Evolutionary conservation across 2,329 filamentous ascomycete genomes (phyloP).

Genomic region (Tolypocladium guangdongense): DNA sequence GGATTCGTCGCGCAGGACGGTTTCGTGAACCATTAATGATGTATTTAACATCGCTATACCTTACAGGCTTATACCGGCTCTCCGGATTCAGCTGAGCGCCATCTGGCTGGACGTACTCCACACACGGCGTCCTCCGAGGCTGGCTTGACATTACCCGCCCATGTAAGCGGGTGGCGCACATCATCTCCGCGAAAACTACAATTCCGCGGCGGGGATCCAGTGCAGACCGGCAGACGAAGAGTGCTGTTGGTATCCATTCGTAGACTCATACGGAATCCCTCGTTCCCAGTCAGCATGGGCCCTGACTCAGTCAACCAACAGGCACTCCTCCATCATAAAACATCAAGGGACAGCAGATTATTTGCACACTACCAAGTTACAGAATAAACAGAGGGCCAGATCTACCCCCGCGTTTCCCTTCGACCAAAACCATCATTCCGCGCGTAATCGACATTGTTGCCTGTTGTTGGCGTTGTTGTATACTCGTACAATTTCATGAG

Average conservation of each 20-base stretch:
- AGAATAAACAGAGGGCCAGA: neutral
- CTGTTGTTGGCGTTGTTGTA: neutral
- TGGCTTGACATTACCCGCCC: neutral
- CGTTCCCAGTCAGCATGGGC: neutral
- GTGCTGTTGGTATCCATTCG: neutral
- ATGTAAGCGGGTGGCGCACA: neutral
- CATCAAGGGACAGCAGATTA: neutral
- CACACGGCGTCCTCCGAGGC: neutral
- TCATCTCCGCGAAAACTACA: neutral
- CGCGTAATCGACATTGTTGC: neutral
- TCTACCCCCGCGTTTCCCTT: neutral
- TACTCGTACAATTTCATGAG: neutral
- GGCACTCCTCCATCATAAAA: neutral
- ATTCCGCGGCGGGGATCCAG: neutral
- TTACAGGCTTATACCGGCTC: neutral
- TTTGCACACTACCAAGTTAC: neutral
- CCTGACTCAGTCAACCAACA: neutral
- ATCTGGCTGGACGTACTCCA: neutral
- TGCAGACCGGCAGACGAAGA: neutral
- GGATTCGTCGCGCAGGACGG: neutral
- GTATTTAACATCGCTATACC: neutral
- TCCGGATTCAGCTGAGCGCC: neutral
- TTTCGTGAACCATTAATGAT: neutral
- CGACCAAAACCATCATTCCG: neutral
- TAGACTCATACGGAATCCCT: neutral